Conservation (phyloP, 805 yeast genomes). For the Saccharomyces paradoxus region DNA sequence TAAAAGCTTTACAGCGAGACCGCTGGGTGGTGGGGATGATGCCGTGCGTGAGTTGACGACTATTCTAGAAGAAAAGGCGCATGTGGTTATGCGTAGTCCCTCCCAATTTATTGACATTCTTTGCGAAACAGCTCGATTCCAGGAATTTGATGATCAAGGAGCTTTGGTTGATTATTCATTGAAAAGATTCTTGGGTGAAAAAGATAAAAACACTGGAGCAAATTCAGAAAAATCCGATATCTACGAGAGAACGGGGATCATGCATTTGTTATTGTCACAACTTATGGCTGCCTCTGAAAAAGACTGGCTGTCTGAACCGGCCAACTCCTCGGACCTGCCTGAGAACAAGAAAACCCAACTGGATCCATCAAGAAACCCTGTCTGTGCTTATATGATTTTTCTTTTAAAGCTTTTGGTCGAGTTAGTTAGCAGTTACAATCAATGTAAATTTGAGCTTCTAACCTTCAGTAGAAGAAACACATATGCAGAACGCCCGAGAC, state of each 20-base stretch:
- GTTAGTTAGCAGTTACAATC: constrained; percentile 66
- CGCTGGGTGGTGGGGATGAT: constrained; percentile 25
- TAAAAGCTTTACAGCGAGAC: constrained; percentile 33
- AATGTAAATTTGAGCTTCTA: constrained; percentile 72
- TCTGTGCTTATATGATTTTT: constrained; percentile 60
- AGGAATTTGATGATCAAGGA: constrained; percentile 37
- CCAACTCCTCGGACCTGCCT: constrained; percentile 8
- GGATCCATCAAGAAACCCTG: constrained; percentile 41
- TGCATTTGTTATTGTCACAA: constrained; percentile 56
- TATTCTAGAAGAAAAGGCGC: constrained; percentile 43
- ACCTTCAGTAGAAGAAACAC: constrained; percentile 58
- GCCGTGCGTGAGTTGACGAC: constrained; percentile 39
- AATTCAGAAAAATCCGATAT: constrained; percentile 2
- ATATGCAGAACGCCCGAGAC: constrained; percentile 42
- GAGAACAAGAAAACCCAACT: constrained; percentile 26
- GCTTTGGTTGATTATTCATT: constrained; percentile 20
- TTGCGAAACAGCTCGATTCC: constrained; percentile 36
- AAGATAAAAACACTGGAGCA: constrained; percentile 9
- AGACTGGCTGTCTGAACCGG: constrained; percentile 37
- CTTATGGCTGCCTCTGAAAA: constrained; percentile 43
- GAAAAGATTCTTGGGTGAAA: constrained; percentile 15
- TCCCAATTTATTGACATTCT: constrained; percentile 39
- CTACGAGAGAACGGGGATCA: constrained; percentile 44
- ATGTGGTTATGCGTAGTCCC: constrained; percentile 42
- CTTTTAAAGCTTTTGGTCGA: constrained; percentile 63